Evolutionary conservation across 2,329 filamentous ascomycete species (phyloP).

Genomic region (Fusarium sp.): DNA sequence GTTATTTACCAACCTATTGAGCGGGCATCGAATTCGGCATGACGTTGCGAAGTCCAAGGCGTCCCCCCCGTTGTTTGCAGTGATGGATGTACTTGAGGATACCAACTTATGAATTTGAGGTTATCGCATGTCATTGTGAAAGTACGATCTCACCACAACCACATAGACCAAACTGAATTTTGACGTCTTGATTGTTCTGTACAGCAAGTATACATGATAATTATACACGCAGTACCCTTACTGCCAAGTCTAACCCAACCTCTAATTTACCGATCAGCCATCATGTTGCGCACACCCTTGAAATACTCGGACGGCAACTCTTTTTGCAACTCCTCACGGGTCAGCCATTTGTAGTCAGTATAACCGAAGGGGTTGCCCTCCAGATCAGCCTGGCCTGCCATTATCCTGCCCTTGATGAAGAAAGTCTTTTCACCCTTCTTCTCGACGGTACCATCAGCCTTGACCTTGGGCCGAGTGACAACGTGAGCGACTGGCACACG

Average conservation of each 20-base stretch:
- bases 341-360: conserved; percentile 91
- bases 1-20: conserved; percentile 27
- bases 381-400: conserved; percentile 94
- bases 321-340: conserved; percentile 86
- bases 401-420: conserved; percentile 95
- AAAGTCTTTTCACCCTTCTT: conserved; percentile 85
- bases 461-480: conserved; percentile 67
- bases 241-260: conserved; percentile 23
- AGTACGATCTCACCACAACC: neutral
- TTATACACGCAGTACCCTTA: conserved; percentile 49
- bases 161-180: neutral
- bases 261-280: conserved; percentile 77
- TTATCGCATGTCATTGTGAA: neutral
- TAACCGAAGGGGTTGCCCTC: conserved; percentile 79
- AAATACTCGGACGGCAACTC: conserved; percentile 79
- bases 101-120: neutral
- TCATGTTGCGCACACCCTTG: conserved; percentile 83
- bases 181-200: conserved; percentile 42
- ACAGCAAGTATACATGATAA: conserved; percentile 52
- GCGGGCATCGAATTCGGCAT: conserved; percentile 12
- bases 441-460: conserved; percentile 59
- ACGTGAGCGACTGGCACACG: conserved; percentile 90
- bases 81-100: neutral
- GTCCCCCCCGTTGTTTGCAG: neutral
- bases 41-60: conserved; percentile 4